A percentile compares a stretch with the other conserved stretches of the same genome.
phyloP scores from a whole-genome alignment of 768 basidiomycete genomes.

The Pisolithus orientalis region DNA sequence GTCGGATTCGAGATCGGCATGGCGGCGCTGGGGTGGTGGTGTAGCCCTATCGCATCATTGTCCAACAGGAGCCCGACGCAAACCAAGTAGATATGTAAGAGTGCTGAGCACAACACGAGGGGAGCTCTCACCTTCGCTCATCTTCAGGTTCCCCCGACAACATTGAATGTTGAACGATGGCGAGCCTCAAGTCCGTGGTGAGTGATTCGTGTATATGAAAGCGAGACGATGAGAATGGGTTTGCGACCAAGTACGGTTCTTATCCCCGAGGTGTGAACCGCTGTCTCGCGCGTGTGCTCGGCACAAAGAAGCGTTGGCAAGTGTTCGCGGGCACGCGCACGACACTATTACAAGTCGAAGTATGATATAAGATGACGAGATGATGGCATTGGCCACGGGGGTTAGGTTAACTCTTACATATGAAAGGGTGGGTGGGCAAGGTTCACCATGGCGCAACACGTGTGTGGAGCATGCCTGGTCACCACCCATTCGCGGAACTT shows the following conservation, averaged over 20 bases:
- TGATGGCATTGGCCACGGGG: not conserved
- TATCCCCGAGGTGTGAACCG: too few species aligned
- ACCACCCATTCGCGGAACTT: conserved; percentile 11
- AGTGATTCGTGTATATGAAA: too few species aligned
- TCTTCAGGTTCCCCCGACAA: conserved; percentile 22
- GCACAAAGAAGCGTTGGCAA: too few species aligned
- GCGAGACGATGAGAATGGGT: too few species aligned
- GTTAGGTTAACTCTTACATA: not conserved
- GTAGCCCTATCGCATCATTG: conserved; percentile 10
- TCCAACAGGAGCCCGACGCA: not conserved
- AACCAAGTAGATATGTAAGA: not conserved
- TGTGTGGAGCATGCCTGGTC: conserved; percentile 16
- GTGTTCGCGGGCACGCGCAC: too few species aligned
- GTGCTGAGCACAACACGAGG: not conserved
- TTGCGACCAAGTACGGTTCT: too few species aligned
- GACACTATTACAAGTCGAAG: too few species aligned
- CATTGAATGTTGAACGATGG: conserved; percentile 19
- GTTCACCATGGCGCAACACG: conserved; percentile 18
- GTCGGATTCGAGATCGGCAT: conserved; percentile 22
- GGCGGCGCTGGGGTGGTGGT: conserved; percentile 23
- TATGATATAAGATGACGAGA: conserved; percentile 16
- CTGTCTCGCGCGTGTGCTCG: conserved; percentile 12
- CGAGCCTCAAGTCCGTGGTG: too few species aligned
- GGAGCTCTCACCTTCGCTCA: conserved; percentile 18
- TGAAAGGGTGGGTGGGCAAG: conserved; percentile 1